A percentile compares a stretch with the other conserved stretches of the same genome.
phyloP scores from a whole-genome alignment of 768 basidiomycete genomes.

The Lactarius evosmus region DNA sequence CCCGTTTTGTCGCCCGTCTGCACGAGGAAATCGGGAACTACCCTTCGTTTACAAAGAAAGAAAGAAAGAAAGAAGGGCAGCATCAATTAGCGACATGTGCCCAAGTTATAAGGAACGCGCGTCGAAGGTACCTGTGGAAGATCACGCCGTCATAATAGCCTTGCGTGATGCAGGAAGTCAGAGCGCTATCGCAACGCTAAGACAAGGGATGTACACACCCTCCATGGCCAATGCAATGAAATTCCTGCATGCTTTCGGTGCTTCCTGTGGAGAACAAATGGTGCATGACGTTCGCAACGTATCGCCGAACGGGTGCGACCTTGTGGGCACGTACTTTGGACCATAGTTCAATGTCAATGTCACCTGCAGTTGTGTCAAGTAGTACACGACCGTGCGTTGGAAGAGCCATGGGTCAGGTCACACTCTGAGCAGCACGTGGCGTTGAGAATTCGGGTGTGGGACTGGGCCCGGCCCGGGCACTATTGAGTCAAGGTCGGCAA shows the following conservation, averaged over 20 bases:
- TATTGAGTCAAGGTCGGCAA: too few relatives aligned
- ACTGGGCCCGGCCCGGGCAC: neutral
- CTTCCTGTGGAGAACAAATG: conserved; percentile 61
- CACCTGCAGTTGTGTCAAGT: conserved; percentile 83
- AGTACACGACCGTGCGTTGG: conserved; percentile 86
- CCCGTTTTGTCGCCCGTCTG: conserved; percentile 95
- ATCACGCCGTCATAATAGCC: conserved; percentile 97
- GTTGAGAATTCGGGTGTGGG: neutral
- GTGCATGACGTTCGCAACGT: neutral
- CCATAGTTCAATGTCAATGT: conserved; percentile 90
- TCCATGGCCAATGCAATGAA: conserved; percentile 87
- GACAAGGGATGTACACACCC: conserved; percentile 51
- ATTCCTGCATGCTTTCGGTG: conserved; percentile 91
- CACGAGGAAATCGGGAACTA: conserved; percentile 88
- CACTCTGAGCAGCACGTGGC: neutral
- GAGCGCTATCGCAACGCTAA: neutral
- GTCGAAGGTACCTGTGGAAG: conserved; percentile 69
- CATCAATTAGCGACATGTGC: neutral
- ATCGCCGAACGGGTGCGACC: neutral
- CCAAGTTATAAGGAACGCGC: neutral
- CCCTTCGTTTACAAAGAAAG: conserved; percentile 38
- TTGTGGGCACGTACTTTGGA: conserved; percentile 57
- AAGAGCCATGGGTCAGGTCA: conserved; percentile 60
- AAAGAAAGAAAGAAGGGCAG: neutral
- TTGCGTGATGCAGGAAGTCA: conserved; percentile 33